These are phyloP conservation scores for Hypoxylon sp. DNA, from an alignment of 2,329 filamentous ascomycete genomes.

Conservation along the genomic window DNA sequence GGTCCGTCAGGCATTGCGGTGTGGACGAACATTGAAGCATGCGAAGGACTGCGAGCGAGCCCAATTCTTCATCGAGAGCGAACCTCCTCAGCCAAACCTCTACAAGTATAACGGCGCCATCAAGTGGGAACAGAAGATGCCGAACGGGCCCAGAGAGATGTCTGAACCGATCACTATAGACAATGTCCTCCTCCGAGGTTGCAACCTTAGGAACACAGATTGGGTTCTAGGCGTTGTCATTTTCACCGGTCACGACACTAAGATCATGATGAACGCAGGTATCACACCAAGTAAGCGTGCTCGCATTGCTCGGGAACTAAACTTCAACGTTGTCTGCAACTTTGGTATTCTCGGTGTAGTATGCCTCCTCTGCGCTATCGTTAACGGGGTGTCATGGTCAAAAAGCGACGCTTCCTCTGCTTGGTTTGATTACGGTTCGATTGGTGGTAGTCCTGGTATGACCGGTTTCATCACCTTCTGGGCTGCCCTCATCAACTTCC, in stretches of 20 bases:
- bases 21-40: slow-evolving; percentile 84
- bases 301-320: slow-evolving; percentile 90
- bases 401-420: slow-evolving; percentile 78
- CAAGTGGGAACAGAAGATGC: slow-evolving; percentile 82
- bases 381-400: slow-evolving; percentile 86
- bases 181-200: slow-evolving; percentile 93
- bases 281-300: slow-evolving; percentile 95
- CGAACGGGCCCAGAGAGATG: slow-evolving; percentile 79
- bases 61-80: slow-evolving; percentile 89
- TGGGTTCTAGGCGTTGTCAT: slow-evolving; percentile 94
- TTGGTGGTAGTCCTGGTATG: slow-evolving; percentile 78
- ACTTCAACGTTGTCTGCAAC: slow-evolving; percentile 98
- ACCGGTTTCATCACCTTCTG: slow-evolving; percentile 98
- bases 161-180: slow-evolving; percentile 94
- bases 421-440: slow-evolving; percentile 88
- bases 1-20: slow-evolving; percentile 89
- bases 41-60: slow-evolving; percentile 92
- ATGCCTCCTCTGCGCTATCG: slow-evolving; percentile 86
- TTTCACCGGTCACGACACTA: slow-evolving; percentile 95
- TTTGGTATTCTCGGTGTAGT: slow-evolving; percentile 90
- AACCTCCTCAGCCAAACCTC: slow-evolving; percentile 90
- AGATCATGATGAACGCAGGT: slow-evolving; percentile 99
- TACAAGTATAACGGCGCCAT: slow-evolving; percentile 95
- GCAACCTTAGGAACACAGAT: slow-evolving; percentile 93
- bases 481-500: slow-evolving; percentile 93